These are phyloP conservation scores for Chrysoporthe austroafricana DNA, from an alignment of 2,329 filamentous ascomycete species.

Conservation along the genomic window DNA sequence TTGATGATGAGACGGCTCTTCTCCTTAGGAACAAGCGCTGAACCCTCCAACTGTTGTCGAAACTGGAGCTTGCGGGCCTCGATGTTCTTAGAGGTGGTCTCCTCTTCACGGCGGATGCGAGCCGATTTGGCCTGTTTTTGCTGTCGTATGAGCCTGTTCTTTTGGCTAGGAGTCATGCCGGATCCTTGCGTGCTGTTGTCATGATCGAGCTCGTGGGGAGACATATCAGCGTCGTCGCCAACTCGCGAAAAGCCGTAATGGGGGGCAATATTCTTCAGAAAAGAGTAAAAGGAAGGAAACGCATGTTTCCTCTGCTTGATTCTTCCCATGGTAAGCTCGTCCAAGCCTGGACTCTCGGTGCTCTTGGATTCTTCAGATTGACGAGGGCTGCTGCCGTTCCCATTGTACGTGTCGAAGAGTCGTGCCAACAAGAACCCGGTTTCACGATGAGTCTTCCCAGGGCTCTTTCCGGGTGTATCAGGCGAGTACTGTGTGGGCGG, in stretches of 20 bases:
- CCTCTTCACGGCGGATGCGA: slow-evolving; percentile 59
- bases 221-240: slow-evolving; percentile 33
- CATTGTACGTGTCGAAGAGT: slow-evolving; percentile 20
- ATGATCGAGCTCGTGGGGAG: slow-evolving; percentile 34
- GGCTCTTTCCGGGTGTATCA: background rate
- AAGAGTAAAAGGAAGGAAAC: background rate
- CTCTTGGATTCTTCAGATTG: background rate
- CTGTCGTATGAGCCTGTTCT: slow-evolving; percentile 42
- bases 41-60: slow-evolving; percentile 49
- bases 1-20: slow-evolving; percentile 66
- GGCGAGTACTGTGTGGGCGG: background rate
- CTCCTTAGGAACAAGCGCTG: slow-evolving; percentile 48
- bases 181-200: slow-evolving; percentile 46
- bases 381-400: background rate
- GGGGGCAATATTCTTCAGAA: background rate
- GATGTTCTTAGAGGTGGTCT: slow-evolving; percentile 52
- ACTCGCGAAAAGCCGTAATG: background rate
- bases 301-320: background rate
- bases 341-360: background rate
- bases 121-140: slow-evolving; percentile 54
- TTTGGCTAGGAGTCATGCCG: slow-evolving; percentile 46
- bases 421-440: slow-evolving; percentile 11
- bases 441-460: slow-evolving; percentile 5
- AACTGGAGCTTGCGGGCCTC: slow-evolving; percentile 53
- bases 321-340: background rate